A percentile compares a stretch with the other conserved stretches of the same genome.
These are phyloP conservation scores for Penicillium taxi DNA, from an alignment of 495 filamentous ascomycete species.

Conservation along the genomic window DNA sequence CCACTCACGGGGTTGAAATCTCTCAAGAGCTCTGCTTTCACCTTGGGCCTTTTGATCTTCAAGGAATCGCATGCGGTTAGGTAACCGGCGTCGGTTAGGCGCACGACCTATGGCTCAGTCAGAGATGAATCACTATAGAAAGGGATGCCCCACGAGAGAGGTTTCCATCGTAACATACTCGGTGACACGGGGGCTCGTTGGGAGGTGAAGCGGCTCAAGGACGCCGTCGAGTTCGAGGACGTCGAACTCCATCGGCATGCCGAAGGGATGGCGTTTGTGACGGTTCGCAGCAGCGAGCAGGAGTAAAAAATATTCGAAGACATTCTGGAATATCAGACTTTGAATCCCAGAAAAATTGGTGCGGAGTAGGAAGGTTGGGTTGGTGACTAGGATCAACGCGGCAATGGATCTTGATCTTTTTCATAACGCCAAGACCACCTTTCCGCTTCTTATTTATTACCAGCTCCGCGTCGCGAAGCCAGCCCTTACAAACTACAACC, in stretches of 20 bases:
- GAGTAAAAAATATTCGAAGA: conserved; percentile 26
- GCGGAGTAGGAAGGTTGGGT: conserved; percentile 3
- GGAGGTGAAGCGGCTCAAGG: conserved; percentile 22
- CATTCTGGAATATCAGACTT: conserved; percentile 15
- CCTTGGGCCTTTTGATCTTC: conserved; percentile 33
- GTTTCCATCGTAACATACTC: conserved; percentile 15
- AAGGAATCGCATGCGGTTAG: conserved; percentile 28
- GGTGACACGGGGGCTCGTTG: conserved; percentile 16
- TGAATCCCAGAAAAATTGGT: conserved; percentile 1
- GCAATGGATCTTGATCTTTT: no score
- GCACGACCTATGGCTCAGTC: background rate
- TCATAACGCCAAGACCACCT: conserved; percentile 27
- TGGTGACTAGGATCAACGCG: conserved; percentile 3
- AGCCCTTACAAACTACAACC: conserved; percentile 1
- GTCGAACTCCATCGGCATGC: conserved; percentile 37
- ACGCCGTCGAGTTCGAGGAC: no score
- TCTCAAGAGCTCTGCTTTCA: conserved; percentile 33
- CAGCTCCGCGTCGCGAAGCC: conserved; percentile 18
- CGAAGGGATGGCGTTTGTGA: conserved; percentile 16
- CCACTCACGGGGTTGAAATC: conserved; percentile 49
- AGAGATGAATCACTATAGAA: conserved; percentile 4
- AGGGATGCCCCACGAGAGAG: background rate
- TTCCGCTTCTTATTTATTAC: conserved; percentile 8
- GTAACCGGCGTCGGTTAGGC: conserved; percentile 18
- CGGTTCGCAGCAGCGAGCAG: conserved; percentile 24